Base-by-base conservation (phyloP, 2,329 filamentous ascomycete species). In the Aspergillus phoenicis region DNA sequence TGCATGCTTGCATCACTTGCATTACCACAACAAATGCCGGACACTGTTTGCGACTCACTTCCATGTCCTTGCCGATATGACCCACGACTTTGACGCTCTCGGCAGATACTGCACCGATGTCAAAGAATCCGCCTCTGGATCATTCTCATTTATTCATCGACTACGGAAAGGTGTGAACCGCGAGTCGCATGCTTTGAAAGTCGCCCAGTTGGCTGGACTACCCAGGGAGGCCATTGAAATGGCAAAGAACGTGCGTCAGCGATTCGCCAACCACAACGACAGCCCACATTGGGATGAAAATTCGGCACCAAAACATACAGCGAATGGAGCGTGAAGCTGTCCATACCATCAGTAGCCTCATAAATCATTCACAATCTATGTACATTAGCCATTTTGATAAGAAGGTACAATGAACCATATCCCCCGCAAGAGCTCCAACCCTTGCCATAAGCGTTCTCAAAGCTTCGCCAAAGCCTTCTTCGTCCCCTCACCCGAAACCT, bases 31-130 rank as follows among this genome's bases (percentile, higher is more conserved):
- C 73, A 82, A 83, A 72, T 92, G 90, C 72, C 86, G 95, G 13
- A 88, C 90, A 0, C 81, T 99, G 45, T 99, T 99, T 75, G 95
- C 95, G 1, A 98, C 95, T 15, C 95, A 99, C 76, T 99, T 98
- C 71, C 94, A 99, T 75, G 82, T 78, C 3, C 81, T 99, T 5
- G 89, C 90, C 2, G 93, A 97, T 71, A 85, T 96, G 80, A 91
- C 90, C 0, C 75, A 74, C 7, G 80, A 82, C 6, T 82, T 87
- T 62, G 78, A 84, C 17, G 74, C 79, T 39, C 79, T 97, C 54
- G 89, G 85, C 41, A 87, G 86, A 68, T 97, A 94, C 75, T 98
- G 94, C 75, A 98, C 95, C 0, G 92, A 97, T 76, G 86, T 99
- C 8, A 83, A 88, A 22, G 93, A 97, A 73, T 88, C 90, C 54